Percentiles rank a stretch among this genome's conserved stretches.
phyloP scores from a whole-genome alignment of 2,329 filamentous ascomycete species.

The Akanthomyces uredinophilus region DNA sequence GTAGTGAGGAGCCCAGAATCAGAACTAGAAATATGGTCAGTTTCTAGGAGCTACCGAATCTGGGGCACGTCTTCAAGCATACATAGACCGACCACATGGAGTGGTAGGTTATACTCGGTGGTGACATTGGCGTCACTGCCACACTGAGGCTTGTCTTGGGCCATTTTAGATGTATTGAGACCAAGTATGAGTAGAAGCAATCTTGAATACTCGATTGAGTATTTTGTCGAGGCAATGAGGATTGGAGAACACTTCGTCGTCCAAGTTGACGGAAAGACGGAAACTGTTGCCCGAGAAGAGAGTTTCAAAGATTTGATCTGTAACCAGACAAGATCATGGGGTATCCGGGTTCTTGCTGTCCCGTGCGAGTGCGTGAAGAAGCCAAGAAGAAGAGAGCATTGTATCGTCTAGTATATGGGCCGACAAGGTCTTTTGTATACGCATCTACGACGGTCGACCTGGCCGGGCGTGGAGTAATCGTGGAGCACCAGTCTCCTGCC shows the following conservation, averaged over 20 bases:
- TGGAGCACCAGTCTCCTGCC: neutral
- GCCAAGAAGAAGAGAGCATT: neutral
- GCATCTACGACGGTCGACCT: no score
- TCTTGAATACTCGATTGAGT: no score
- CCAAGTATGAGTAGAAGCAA: neutral
- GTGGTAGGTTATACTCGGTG: conserved; percentile 23
- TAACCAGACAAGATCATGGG: conserved; percentile 3
- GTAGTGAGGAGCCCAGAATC: conserved; percentile 23
- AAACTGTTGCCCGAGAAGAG: neutral
- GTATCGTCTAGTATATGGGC: neutral
- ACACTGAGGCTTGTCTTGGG: conserved; percentile 26
- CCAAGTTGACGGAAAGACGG: neutral
- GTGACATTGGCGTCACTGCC: conserved; percentile 17
- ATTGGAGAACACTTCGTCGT: neutral
- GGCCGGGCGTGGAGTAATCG: neutral
- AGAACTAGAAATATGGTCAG: conserved; percentile 20
- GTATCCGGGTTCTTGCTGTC: neutral
- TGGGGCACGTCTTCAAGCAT: conserved; percentile 9
- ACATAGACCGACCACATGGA: conserved; percentile 29
- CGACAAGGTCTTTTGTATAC: neutral
- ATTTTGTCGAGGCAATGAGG: neutral
- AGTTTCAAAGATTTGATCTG: neutral
- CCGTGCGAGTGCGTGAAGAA: neutral
- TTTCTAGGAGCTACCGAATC: neutral
- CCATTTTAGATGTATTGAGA: neutral